These are phyloP conservation scores for Leccinum disarticulatum DNA, from an alignment of 768 basidiomycete species.

Conservation along the genomic window DNA sequence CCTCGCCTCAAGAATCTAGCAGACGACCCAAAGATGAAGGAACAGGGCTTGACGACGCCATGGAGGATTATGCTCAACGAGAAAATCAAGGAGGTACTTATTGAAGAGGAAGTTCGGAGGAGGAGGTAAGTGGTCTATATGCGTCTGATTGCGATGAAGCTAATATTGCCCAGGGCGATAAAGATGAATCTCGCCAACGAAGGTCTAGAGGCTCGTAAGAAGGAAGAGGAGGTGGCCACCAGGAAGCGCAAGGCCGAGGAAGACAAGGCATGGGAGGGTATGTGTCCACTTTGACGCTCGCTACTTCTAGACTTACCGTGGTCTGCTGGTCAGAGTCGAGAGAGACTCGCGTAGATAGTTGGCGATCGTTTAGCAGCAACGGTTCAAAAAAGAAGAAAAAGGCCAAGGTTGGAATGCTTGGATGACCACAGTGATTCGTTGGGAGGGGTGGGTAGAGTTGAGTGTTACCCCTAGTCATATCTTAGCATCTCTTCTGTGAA, in stretches of 20 bases:
- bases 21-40: conserved; percentile 32
- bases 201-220: conserved; percentile 89
- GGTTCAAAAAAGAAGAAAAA: conserved; percentile 83
- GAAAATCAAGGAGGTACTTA: conserved; percentile 80
- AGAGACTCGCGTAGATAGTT: conserved; percentile 81
- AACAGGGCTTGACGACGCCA: conserved; percentile 45
- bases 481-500: neutral
- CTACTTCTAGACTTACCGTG: neutral
- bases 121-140: conserved; percentile 59
- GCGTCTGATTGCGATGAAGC: neutral
- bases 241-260: conserved; percentile 89
- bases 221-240: conserved; percentile 77
- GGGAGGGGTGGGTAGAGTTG: conserved; percentile 2
- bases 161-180: conserved; percentile 57
- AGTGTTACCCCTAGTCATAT: conserved; percentile 14
- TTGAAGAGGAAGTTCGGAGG: conserved; percentile 86
- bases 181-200: conserved; percentile 93
- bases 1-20: conserved; percentile 50
- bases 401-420: conserved; percentile 62
- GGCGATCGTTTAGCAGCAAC: conserved; percentile 70
- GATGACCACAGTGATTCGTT: conserved; percentile 40
- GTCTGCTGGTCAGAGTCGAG: conserved; percentile 52
- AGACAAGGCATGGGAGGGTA: conserved; percentile 89
- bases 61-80: conserved; percentile 66
- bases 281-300: conserved; percentile 8